Evolutionary conservation across 1,139 yeast species (phyloP), one percentile per base, ranked within the genome.

Genomic region (Meyerozyma carpophila): DNA sequence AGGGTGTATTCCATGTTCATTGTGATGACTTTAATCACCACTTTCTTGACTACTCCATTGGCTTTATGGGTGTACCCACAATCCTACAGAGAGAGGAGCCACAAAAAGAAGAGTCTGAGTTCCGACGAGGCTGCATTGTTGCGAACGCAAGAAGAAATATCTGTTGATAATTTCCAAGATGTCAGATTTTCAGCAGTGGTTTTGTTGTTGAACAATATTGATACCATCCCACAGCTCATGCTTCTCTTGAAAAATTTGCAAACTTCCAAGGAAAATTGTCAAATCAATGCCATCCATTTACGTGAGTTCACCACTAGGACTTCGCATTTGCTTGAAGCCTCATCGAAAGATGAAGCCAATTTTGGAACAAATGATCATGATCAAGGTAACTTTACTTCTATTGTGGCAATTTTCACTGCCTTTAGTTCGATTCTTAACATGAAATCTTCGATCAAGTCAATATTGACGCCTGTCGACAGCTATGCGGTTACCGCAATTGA

Each of bases 1-100:
- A 79, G 76, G 49, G 81, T 82, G 1, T 86, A 79, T 60, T 81
- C 91, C 13, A 86, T 86, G 90, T 84, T 86, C 56, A 79, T 86
- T 47, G 79, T 86, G 39, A 85, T 85, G 94, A 89, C 94, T 0
- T 68, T 86, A 46, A 74, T 84, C 1, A 77, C 89, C 1, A 86
- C 94, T 0, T 83, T 85, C 53, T 62, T 79, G 20, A 86, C 94
- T 1, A 84, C 94, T 1, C 94, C 94, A 2, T 62, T 85, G 54
- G 77, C 93, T 0, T 61, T 78, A 40, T 59, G 69, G 58, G 65
- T 71, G 2, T 84, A 84, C 54, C 90, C 94, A 1, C 70, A 70
- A 5, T 63, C 74, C 25, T 82, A 82, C 59, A 71, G 90, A 53
- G 78, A 75, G 44, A 70, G 74, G 51, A 73, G 79, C 32, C 70